Percentiles rank a stretch among this genome's conserved stretches.
These are phyloP conservation scores for Tagetes erecta DNA, from an alignment of 129 eudicot species.

Conservation along the genomic window DNA sequence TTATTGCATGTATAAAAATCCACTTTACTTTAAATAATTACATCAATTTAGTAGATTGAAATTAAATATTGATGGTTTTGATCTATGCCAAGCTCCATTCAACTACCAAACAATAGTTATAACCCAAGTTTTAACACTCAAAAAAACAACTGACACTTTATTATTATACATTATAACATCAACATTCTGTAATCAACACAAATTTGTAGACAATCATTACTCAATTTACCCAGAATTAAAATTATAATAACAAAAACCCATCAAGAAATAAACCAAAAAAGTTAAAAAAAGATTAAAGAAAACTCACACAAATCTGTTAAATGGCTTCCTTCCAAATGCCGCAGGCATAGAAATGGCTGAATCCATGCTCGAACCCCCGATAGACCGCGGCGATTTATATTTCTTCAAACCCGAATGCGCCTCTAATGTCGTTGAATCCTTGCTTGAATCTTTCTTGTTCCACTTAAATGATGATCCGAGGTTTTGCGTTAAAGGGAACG, in stretches of 20 bases:
- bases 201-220: slow-evolving; percentile 33
- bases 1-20: too few species aligned
- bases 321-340: slow-evolving; percentile 72
- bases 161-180: slow-evolving; percentile 43
- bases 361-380: slow-evolving; percentile 73
- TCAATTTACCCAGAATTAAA: slow-evolving; percentile 11
- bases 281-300: slow-evolving; percentile 20
- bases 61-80: too few species aligned
- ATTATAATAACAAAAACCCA: slow-evolving; percentile 15
- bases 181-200: slow-evolving; percentile 37
- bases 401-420: slow-evolving; percentile 53
- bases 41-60: too few species aligned
- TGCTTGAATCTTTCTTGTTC: slow-evolving; percentile 57
- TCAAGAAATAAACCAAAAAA: slow-evolving; percentile 20
- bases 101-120: too few species aligned
- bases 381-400: slow-evolving; percentile 50
- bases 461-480: slow-evolving; percentile 74
- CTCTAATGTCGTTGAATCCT: slow-evolving; percentile 47
- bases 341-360: slow-evolving; percentile 91
- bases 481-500: slow-evolving; percentile 73
- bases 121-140: slow-evolving; percentile 21
- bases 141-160: slow-evolving; percentile 24
- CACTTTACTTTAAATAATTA: too few species aligned
- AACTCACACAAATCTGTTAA: slow-evolving; percentile 91
- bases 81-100: too few species aligned